Evolutionary conservation across 2,329 filamentous ascomycete species (phyloP), one percentile per base, ranked within the genome.

Genomic region (Claviceps fusiformis): DNA sequence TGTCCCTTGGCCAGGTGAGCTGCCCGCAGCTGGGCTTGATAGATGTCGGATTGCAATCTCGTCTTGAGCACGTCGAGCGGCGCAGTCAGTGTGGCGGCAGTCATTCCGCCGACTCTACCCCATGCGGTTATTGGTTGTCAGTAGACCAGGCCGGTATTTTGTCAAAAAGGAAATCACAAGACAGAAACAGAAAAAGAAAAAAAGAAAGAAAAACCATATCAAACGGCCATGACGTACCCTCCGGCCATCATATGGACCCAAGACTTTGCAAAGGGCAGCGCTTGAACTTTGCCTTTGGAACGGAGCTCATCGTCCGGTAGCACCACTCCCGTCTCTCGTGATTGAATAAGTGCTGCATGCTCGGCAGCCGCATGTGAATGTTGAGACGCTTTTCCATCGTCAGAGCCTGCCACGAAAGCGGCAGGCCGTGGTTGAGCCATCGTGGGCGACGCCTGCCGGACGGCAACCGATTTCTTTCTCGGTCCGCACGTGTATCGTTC

Each of bases 31-130:
- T 95, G 88, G 9, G 83, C 78, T 68, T 95, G 89, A 76, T 96
- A 96, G 68, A 95, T 95, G 66, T 95, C 91, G 64, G 89, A 95
- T 69, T 97, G 92, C 3, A 97, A 77, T 41, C 92, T 83, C 11
- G 92, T 97, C 70, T 95, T 95, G 52, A 97, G 79, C 37, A 96
- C 91, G 66, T 96, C 92, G 57, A 97, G 85, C 27, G 92, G 92
- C 9, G 89, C 90, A 1, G 92, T 96, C n/a, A 96, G 72, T n/a
- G 87, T 85, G 29, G 92, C 88, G 11, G 92, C 86, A 19, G 89
- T 90, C 85, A 95, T 95, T 62, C 91, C 91, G 62, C 91, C 91
- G 53, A 89, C 73, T 46, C 91, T 95, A 61, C 39, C 59, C n/a
- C n/a, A 43, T 7, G 54, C 55, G 31, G 17, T 39, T 27, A 35